Percentiles rank a stretch among this genome's conserved stretches.
Conservation (phyloP, 108 stramenopile genomes). For the Nitzschia putrida region DNA sequence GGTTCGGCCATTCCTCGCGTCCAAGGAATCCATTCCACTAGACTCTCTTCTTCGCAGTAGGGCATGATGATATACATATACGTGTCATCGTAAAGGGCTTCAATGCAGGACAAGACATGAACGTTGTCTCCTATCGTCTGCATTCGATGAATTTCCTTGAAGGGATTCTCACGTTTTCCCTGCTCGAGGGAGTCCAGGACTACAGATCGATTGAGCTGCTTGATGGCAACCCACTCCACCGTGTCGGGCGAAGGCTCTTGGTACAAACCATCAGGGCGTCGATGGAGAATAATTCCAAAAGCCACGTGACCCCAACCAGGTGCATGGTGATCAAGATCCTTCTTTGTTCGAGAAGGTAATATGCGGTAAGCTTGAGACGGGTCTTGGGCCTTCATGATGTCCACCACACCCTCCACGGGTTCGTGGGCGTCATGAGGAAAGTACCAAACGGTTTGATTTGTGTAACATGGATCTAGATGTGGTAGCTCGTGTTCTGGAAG, state of each 20-base stretch:
- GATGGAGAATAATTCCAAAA: constrained; percentile 38
- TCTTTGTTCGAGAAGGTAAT: constrained; percentile 17
- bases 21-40: constrained; percentile 43
- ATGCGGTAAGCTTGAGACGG: constrained; percentile 33
- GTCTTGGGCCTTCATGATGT: constrained; percentile 19
- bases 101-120: constrained; percentile 47
- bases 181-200: constrained; percentile 20
- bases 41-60: constrained; percentile 53
- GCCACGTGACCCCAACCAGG: constrained; percentile 48
- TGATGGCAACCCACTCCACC: constrained; percentile 48
- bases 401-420: constrained; percentile 4
- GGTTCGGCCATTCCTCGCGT: constrained; percentile 26
- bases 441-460: constrained; percentile 7
- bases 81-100: constrained; percentile 59
- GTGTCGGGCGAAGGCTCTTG: constrained; percentile 24
- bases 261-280: constrained; percentile 28
- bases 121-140: constrained; percentile 46
- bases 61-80: constrained; percentile 70
- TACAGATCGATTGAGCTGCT: constrained; percentile 37
- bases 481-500: constrained; percentile 3
- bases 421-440: constrained; percentile 12
- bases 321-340: constrained; percentile 29
- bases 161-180: constrained; percentile 47
- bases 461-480: constrained; percentile 2
- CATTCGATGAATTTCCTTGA: constrained; percentile 50